Percentiles rank a stretch among this genome's conserved stretches.
Evolutionary conservation across 768 basidiomycete species (phyloP).

Genomic region (Trametes maxima): DNA sequence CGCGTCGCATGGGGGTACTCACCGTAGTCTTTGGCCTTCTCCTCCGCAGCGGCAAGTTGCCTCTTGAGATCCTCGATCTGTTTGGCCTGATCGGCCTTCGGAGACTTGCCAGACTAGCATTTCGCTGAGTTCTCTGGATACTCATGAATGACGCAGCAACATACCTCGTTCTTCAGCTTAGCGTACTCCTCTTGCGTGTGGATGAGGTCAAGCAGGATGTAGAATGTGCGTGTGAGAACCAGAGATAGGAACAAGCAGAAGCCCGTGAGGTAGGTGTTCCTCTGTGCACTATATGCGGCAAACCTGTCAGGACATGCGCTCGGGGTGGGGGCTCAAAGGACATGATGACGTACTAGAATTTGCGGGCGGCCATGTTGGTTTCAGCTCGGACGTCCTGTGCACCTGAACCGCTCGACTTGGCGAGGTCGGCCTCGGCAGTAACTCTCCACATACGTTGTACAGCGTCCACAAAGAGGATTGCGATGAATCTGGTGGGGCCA

Average conservation of each 20-base stretch:
- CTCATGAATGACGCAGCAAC: neutral
- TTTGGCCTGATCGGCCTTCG: slow-evolving; percentile 48
- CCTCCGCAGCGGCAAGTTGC: slow-evolving; percentile 58
- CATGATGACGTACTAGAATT: slow-evolving; percentile 72
- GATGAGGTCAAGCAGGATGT: slow-evolving; percentile 89
- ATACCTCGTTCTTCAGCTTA: slow-evolving; percentile 66
- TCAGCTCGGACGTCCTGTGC: slow-evolving; percentile 72
- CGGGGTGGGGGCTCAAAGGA: neutral
- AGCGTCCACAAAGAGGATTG: slow-evolving; percentile 86
- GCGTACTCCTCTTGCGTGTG: slow-evolving; percentile 87
- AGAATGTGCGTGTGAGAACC: slow-evolving; percentile 90
- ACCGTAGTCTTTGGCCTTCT: slow-evolving; percentile 57
- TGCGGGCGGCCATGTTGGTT: slow-evolving; percentile 87
- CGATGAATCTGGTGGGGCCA: slow-evolving; percentile 66
- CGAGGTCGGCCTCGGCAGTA: slow-evolving; percentile 67
- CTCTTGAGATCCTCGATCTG: slow-evolving; percentile 71
- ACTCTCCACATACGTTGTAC: slow-evolving; percentile 91
- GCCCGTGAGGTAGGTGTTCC: slow-evolving; percentile 91
- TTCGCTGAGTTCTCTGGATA: neutral
- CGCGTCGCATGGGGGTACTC: neutral
- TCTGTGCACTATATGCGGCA: slow-evolving; percentile 60
- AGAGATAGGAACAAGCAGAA: slow-evolving; percentile 96
- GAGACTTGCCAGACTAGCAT: slow-evolving; percentile 35
- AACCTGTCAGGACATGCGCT: neutral
- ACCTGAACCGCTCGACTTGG: slow-evolving; percentile 55